phyloP scores from a whole-genome alignment of 176 grass and related monocot genomes.

The Juncus effusus region DNA sequence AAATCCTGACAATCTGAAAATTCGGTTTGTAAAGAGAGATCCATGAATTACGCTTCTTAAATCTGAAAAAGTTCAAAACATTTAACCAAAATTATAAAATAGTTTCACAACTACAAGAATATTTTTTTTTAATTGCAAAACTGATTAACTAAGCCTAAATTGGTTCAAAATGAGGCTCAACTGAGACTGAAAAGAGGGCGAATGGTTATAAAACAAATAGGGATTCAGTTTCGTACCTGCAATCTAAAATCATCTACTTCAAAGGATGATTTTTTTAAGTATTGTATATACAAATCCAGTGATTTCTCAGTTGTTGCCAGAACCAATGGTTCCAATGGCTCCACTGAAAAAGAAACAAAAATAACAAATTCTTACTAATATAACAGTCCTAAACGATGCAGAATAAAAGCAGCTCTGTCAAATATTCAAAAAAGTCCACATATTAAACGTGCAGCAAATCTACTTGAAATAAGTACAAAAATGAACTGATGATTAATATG shows the following conservation, averaged over 20 bases:
- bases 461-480: too few relatives aligned
- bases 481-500: too few relatives aligned
- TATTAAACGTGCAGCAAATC: too few relatives aligned
- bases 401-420: too few relatives aligned
- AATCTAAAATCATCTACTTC: conserved; percentile 67
- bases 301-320: conserved; percentile 67
- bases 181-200: background rate
- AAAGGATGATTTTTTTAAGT: conserved; percentile 73
- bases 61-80: conserved; percentile 46
- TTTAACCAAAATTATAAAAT: conserved; percentile 30
- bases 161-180: conserved; percentile 16
- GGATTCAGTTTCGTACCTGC: conserved; percentile 39
- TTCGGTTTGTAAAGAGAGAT: conserved; percentile 49
- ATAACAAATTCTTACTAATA: conserved; percentile 8
- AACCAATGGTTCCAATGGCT: conserved; percentile 53
- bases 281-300: conserved; percentile 65
- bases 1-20: conserved; percentile 34
- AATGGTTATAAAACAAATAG: conserved; percentile 21
- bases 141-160: background rate
- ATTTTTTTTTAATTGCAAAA: background rate
- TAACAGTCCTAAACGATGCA: background rate
- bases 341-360: conserved; percentile 46
- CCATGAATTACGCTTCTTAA: conserved; percentile 48
- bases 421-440: too few relatives aligned
- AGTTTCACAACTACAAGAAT: conserved; percentile 16